Evolutionary conservation across 208 protist genomes (phyloP).

Genomic region (Plasmodiophora brassicae): DNA sequence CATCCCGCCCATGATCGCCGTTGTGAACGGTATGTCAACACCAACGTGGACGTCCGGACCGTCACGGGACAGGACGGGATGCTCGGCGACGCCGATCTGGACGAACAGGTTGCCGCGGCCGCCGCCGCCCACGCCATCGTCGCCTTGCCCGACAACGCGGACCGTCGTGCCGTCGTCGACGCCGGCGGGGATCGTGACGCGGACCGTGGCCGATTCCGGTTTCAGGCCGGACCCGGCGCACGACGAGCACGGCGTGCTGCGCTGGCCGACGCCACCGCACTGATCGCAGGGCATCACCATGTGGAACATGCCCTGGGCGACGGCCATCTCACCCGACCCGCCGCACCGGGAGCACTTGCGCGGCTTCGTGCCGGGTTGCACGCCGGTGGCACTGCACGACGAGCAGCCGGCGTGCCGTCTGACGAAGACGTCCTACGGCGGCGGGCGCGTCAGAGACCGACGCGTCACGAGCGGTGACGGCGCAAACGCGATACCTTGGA

Average conservation of each 20-base stretch:
- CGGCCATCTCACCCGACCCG: slow-evolving; percentile 16
- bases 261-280: not conserved
- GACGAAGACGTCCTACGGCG: not conserved
- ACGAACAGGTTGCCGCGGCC: slow-evolving; percentile 15
- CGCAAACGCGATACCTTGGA: slow-evolving; percentile 30
- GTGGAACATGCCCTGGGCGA: not conserved
- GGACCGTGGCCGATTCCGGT: not conserved
- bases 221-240: not conserved
- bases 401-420: not conserved
- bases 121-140: not conserved
- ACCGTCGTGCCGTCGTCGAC: slow-evolving; percentile 13
- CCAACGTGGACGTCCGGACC: slow-evolving; percentile 29
- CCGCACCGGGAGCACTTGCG: not conserved
- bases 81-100: not conserved
- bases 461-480: not conserved
- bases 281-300: slow-evolving; percentile 26
- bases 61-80: not conserved
- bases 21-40: slow-evolving; percentile 31
- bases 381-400: slow-evolving; percentile 20
- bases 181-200: not conserved
- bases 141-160: slow-evolving; percentile 16
- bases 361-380: not conserved
- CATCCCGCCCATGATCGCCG: not conserved
- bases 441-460: not conserved
- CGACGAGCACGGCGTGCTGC: not conserved